A percentile compares a stretch with the other conserved stretches of the same genome.
These are phyloP conservation scores for Warburgia ugandensis DNA, from an alignment of 164 flowering plant species.

Conservation along the genomic window DNA sequence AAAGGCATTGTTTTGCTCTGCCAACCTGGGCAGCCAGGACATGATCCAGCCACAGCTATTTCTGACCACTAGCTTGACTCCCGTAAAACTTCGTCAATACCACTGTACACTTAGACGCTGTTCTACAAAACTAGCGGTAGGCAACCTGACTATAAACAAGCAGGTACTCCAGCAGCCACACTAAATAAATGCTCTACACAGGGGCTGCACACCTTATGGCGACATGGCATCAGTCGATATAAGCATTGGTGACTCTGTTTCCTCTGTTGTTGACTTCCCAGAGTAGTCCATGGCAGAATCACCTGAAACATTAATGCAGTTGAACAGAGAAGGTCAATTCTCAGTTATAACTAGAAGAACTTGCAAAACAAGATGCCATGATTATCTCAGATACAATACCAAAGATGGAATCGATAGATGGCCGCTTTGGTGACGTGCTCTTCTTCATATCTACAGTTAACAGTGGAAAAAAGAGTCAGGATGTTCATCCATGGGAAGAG, in stretches of 20 bases:
- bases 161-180: slow-evolving; percentile 19
- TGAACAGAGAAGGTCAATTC: background rate
- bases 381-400: slow-evolving; percentile 20
- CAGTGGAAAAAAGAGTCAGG: background rate
- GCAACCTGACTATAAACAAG: slow-evolving; percentile 38
- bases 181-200: slow-evolving; percentile 5
- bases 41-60: background rate
- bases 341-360: background rate
- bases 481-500: slow-evolving; percentile 1
- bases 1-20: slow-evolving; percentile 23
- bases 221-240: slow-evolving; percentile 34
- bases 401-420: slow-evolving; percentile 31
- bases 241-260: slow-evolving; percentile 15
- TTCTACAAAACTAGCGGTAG: slow-evolving; percentile 10
- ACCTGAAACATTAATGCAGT: slow-evolving; percentile 23
- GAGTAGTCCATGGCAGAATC: slow-evolving; percentile 40
- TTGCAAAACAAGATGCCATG: background rate
- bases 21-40: slow-evolving; percentile 46
- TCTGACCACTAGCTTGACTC: background rate
- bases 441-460: slow-evolving; percentile 25
- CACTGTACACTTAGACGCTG: slow-evolving; percentile 27
- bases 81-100: background rate
- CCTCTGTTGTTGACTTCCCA: slow-evolving; percentile 15
- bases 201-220: slow-evolving; percentile 12
- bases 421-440: slow-evolving; percentile 23